A percentile compares a stretch with the other conserved stretches of the same genome.
These are phyloP conservation scores for Starmerella stigmatis DNA, from an alignment of 805 yeast genomes.

Conservation along the genomic window DNA sequence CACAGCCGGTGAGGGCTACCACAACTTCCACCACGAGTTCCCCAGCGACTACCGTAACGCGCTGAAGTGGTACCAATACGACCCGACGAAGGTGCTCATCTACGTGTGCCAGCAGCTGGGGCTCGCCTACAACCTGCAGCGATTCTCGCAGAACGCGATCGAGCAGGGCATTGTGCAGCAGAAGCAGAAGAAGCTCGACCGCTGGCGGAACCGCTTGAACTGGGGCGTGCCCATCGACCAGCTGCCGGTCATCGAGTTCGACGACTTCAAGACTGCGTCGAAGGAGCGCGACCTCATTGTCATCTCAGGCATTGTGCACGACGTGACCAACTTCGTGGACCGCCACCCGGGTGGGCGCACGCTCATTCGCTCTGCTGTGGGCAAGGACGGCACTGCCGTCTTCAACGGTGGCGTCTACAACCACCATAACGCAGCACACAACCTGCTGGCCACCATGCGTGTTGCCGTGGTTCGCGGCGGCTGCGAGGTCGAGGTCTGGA, in stretches of 20 bases:
- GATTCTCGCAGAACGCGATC: constrained; percentile 48
- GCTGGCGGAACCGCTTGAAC: constrained; percentile 63
- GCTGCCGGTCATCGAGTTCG: constrained; percentile 56
- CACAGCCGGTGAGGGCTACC: constrained; percentile 84
- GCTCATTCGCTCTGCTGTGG: constrained; percentile 67
- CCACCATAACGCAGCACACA: constrained; percentile 89
- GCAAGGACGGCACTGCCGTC: constrained; percentile 88
- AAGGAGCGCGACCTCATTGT: constrained; percentile 58
- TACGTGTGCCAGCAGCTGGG: constrained; percentile 44
- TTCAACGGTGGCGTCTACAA: constrained; percentile 91
- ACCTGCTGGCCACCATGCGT: constrained; percentile 84
- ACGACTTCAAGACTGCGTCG: constrained; percentile 42
- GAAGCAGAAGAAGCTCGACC: constrained; percentile 69
- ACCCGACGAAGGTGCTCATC: constrained; percentile 77
- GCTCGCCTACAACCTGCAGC: constrained; percentile 47
- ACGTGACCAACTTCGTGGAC: constrained; percentile 78
- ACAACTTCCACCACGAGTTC: constrained; percentile 91
- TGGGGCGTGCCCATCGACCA: constrained; percentile 94
- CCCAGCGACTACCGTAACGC: constrained; percentile 83
- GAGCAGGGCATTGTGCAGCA: constrained; percentile 70
- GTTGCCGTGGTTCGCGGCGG: constrained; percentile 77
- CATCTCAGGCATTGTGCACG: constrained; percentile 86
- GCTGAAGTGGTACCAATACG: constrained; percentile 60
- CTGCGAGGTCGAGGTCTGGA: constrained; percentile 74
- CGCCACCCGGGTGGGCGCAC: constrained; percentile 92